Evolutionary conservation across 2,329 filamentous ascomycete genomes (phyloP).

Genomic region (Chalaropsis thielavioides): DNA sequence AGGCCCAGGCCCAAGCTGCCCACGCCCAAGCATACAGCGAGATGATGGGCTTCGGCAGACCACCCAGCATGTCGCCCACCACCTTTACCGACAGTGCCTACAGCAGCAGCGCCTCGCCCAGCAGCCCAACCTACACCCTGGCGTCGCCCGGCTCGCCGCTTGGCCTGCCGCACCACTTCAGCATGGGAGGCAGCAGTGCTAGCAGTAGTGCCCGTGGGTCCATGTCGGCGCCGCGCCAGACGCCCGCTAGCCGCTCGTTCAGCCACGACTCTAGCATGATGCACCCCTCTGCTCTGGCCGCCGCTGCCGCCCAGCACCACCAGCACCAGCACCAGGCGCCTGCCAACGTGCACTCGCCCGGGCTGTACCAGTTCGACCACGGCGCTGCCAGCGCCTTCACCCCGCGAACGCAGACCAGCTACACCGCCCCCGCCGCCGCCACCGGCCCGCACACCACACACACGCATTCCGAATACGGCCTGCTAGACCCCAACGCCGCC

Average conservation of each 20-base stretch:
- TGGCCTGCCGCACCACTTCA: conserved; percentile 12
- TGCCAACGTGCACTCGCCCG: not conserved
- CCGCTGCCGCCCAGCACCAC: conserved; percentile 6
- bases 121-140: conserved; percentile 14
- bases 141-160: conserved; percentile 12
- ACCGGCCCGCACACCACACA: not conserved
- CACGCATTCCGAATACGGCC: not conserved
- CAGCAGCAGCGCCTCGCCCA: conserved; percentile 10
- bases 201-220: not conserved
- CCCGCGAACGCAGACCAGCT: conserved; percentile 8
- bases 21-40: conserved; percentile 4
- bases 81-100: conserved; percentile 14
- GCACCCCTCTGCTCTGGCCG: not conserved
- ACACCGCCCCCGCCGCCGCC: not conserved
- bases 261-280: conserved; percentile 14
- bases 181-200: not conserved
- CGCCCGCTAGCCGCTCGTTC: conserved; percentile 5
- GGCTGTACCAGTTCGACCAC: not conserved
- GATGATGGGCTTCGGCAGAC: conserved; percentile 11
- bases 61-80: conserved; percentile 14
- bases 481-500: not conserved
- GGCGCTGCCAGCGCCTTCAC: conserved; percentile 4
- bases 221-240: conserved; percentile 11
- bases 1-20: not conserved
- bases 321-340: not conserved